These are phyloP conservation scores for Penstemon newberryi DNA, from an alignment of 257 asterid genomes.

Conservation along the genomic window DNA sequence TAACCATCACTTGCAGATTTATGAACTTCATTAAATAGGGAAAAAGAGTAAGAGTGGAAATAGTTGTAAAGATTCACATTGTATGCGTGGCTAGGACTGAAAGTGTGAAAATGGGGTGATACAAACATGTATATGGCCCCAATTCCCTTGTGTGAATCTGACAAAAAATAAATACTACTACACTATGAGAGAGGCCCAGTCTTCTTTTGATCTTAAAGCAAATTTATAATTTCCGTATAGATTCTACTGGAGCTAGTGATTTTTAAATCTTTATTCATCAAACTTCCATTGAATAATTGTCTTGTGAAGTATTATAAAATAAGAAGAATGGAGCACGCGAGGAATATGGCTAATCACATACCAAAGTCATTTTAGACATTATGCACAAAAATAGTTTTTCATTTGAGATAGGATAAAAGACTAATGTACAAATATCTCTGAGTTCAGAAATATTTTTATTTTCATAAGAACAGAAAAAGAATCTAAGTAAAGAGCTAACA, in stretches of 20 bases:
- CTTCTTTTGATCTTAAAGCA: slow-evolving; percentile 10
- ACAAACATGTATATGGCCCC: slow-evolving; percentile 20
- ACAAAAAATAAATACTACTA: slow-evolving; percentile 17
- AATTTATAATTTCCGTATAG: slow-evolving; percentile 7
- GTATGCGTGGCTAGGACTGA: not conserved
- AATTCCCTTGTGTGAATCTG: slow-evolving; percentile 14
- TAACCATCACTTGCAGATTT: slow-evolving; percentile 21
- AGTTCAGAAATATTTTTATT: not conserved
- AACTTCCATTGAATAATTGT: slow-evolving; percentile 18
- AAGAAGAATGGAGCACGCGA: not conserved
- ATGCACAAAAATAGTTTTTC: not conserved
- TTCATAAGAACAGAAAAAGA: too few relatives aligned
- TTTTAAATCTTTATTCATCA: slow-evolving; percentile 7
- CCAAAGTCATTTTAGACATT: not conserved
- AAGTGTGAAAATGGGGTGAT: not conserved
- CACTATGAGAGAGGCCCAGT: slow-evolving; percentile 12
- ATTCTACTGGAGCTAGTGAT: not conserved
- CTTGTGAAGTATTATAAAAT: slow-evolving; percentile 15
- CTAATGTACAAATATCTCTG: not conserved
- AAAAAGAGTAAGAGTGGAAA: slow-evolving; percentile 4
- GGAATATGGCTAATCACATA: not conserved
- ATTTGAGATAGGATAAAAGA: not conserved
- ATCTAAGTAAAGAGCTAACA: too few relatives aligned
- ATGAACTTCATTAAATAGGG: slow-evolving; percentile 20
- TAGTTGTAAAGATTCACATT: not conserved